Evolutionary conservation across 306 rosid species (phyloP).

Genomic region (Benincasa hispida): DNA sequence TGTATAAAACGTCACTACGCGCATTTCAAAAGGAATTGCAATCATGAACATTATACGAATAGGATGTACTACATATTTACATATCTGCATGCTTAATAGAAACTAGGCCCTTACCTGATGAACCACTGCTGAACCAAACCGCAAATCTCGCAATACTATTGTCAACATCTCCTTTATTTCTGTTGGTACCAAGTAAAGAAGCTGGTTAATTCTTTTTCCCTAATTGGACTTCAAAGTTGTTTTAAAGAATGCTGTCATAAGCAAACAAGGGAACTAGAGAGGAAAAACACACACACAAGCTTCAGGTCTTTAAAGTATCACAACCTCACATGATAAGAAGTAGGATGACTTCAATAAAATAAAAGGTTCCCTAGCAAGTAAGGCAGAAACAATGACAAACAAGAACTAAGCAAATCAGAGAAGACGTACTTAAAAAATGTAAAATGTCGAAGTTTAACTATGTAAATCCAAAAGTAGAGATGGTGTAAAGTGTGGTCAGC

Average conservation of each 20-base stretch:
- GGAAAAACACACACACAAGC: background rate
- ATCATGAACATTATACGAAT: background rate
- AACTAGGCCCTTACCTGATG: conserved; percentile 58
- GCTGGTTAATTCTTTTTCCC: background rate
- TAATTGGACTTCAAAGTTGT: background rate
- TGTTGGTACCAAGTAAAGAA: conserved; percentile 26
- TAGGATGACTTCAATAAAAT: background rate
- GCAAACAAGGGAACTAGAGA: background rate
- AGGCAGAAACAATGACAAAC: background rate
- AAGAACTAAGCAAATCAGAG: background rate
- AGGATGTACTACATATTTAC: background rate
- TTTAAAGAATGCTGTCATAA: background rate
- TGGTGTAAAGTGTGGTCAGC: background rate
- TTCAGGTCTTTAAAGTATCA: background rate
- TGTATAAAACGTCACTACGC: background rate
- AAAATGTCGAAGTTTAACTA: background rate
- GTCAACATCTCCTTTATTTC: conserved; percentile 79
- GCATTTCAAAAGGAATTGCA: background rate
- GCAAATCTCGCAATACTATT: conserved; percentile 57
- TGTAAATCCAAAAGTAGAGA: background rate
- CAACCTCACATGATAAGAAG: background rate
- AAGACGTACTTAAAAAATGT: background rate
- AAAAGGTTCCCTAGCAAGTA: background rate
- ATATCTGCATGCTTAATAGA: background rate
- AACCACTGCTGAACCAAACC: conserved; percentile 84